phyloP scores from a whole-genome alignment of 2,329 filamentous ascomycete genomes.

The Aspergillus phoenicis region DNA sequence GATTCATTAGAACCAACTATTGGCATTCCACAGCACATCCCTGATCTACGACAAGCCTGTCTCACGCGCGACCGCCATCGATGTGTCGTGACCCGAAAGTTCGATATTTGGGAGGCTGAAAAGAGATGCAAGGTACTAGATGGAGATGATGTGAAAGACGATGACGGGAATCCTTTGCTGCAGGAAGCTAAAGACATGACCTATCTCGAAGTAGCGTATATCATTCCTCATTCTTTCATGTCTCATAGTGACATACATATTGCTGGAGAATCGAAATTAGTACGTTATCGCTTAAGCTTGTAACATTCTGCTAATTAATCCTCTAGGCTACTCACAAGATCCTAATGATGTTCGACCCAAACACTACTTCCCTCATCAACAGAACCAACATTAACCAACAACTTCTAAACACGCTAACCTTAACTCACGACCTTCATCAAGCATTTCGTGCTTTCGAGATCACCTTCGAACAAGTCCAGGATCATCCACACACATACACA shows the following conservation, averaged over 20 bases:
- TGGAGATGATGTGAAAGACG: conserved; percentile 17
- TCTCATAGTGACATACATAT: neutral
- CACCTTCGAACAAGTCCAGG: conserved; percentile 30
- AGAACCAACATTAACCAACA: conserved; percentile 45
- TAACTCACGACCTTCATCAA: conserved; percentile 30
- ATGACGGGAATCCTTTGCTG: conserved; percentile 16
- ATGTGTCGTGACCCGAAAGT: conserved; percentile 20
- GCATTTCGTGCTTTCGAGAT: conserved; percentile 38
- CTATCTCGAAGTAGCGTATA: conserved; percentile 14
- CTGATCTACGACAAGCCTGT: conserved; percentile 13
- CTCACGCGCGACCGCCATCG: conserved; percentile 19
- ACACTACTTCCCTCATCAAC: conserved; percentile 24
- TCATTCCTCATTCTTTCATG: conserved; percentile 9
- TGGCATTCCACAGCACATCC: conserved; percentile 10
- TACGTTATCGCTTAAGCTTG: conserved; percentile 6
- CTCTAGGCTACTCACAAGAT: conserved; percentile 34
- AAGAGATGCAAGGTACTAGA: conserved; percentile 10
- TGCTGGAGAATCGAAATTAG: conserved; percentile 17
- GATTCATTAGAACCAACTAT: conserved; percentile 9
- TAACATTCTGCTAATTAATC: neutral
- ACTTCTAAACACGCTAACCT: conserved; percentile 42
- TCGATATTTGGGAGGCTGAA: conserved; percentile 13
- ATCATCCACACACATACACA: conserved; percentile 28
- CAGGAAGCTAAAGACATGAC: neutral
- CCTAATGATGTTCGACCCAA: conserved; percentile 47